Evolutionary conservation across 345 rosid species (phyloP).

Genomic region (Eucalyptus sp.): DNA sequence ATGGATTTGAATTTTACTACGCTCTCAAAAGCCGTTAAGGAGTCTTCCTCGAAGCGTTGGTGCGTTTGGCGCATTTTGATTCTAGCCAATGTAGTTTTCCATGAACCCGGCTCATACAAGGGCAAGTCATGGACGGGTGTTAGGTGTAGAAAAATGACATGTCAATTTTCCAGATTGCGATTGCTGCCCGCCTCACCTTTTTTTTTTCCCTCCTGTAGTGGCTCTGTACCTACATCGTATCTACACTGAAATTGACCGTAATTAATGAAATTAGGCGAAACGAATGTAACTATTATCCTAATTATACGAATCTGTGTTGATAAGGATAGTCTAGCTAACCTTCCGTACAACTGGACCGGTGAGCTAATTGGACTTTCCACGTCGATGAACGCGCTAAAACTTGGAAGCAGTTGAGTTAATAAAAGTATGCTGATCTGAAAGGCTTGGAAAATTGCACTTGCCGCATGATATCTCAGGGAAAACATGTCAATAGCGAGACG

Average conservation of each 20-base stretch:
- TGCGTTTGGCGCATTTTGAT: not conserved
- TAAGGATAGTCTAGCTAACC: not conserved
- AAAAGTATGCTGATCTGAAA: not conserved
- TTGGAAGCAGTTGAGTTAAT: not conserved
- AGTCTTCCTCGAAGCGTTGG: not conserved
- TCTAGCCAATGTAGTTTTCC: not conserved
- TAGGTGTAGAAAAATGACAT: not conserved
- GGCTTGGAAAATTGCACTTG: not conserved
- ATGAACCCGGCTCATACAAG: not conserved
- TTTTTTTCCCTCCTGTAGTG: not conserved
- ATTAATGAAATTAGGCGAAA: not conserved
- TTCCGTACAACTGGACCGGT: not conserved
- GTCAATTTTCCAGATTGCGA: not conserved
- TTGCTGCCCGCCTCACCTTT: not conserved
- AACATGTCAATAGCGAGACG: not conserved
- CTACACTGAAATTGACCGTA: not conserved
- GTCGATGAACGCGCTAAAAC: not conserved
- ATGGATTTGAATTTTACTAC: not conserved
- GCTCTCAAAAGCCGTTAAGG: not conserved
- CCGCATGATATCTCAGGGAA: not conserved
- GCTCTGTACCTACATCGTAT: not conserved
- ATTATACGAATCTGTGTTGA: not conserved
- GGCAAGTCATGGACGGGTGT: not conserved
- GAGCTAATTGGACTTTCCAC: not conserved
- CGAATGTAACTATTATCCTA: not conserved